phyloP scores from a whole-genome alignment of 805 yeast genomes.

The Kodamaea nitidulidarum region DNA sequence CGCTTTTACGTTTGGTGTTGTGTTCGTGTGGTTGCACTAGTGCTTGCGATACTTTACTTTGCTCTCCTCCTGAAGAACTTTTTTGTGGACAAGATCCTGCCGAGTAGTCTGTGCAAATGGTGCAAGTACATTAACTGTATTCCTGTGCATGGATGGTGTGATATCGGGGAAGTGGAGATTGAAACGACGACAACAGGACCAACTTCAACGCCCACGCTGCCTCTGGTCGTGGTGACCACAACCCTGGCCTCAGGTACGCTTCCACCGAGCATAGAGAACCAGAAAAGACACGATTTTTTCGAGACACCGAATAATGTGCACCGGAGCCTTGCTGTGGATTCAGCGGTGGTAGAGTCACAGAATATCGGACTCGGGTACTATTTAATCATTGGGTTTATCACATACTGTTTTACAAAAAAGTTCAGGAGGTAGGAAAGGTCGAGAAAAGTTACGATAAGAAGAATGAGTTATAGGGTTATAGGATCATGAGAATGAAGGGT shows the following conservation, averaged over 20 bases:
- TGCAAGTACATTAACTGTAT: slow-evolving; percentile 69
- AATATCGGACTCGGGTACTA: slow-evolving; percentile 18
- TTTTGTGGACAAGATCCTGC: slow-evolving; percentile 24
- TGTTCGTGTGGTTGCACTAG: slow-evolving; percentile 43
- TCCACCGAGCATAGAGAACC: slow-evolving; percentile 21
- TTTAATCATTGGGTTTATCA: slow-evolving; percentile 16
- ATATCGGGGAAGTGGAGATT: slow-evolving; percentile 38
- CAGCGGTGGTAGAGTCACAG: background rate
- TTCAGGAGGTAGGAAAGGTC: background rate
- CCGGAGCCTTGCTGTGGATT: background rate
- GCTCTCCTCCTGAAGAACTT: slow-evolving; percentile 47
- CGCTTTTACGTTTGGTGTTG: slow-evolving; percentile 51
- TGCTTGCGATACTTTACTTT: slow-evolving; percentile 47
- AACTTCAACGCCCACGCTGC: slow-evolving; percentile 6
- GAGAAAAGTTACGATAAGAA: background rate
- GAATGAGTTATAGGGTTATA: background rate
- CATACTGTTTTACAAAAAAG: slow-evolving; percentile 15
- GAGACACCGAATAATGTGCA: no score
- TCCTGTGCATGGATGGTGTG: slow-evolving; percentile 72
- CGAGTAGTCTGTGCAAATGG: slow-evolving; percentile 51
- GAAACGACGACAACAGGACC: slow-evolving; percentile 10
- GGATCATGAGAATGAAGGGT: background rate
- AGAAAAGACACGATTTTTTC: background rate
- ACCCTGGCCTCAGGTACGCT: slow-evolving; percentile 9
- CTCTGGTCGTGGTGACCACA: no score